Percentiles rank a stretch among this genome's conserved stretches.
Evolutionary conservation across 805 yeast genomes (phyloP).

Genomic region (Teunomyces cretensis): DNA sequence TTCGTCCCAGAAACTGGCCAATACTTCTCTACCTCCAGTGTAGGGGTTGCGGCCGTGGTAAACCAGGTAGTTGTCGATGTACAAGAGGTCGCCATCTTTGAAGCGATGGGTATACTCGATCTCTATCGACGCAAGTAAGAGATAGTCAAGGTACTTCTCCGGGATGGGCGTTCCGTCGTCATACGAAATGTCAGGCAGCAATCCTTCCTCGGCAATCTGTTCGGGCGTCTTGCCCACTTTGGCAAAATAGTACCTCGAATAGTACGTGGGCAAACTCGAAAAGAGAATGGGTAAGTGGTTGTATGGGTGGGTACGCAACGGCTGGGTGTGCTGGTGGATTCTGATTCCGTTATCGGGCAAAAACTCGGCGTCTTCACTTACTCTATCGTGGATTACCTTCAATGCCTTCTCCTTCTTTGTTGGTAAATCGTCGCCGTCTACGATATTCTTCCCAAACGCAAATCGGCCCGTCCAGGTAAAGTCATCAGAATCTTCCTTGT

Average conservation of each 20-base stretch:
- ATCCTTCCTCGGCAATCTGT: background rate
- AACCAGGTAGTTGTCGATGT: constrained; percentile 19
- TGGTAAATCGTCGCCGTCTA: constrained; percentile 2
- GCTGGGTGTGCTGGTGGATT: constrained; percentile 10
- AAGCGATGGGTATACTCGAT: constrained; percentile 18
- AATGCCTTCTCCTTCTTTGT: constrained; percentile 7
- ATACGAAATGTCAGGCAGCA: constrained; percentile 11
- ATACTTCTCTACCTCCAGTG: constrained; percentile 16
- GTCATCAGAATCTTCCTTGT: constrained; percentile 4
- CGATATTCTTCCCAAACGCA: constrained; percentile 7
- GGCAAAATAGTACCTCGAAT: constrained; percentile 11
- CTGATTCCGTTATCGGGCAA: constrained; percentile 6
- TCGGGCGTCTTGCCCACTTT: background rate
- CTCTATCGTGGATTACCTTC: constrained; percentile 5
- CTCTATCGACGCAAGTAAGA: constrained; percentile 17
- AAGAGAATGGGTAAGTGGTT: constrained; percentile 15
- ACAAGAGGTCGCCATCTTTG: constrained; percentile 19
- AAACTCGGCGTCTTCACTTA: constrained; percentile 9
- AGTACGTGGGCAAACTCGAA: constrained; percentile 21
- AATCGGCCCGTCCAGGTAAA: constrained; percentile 8
- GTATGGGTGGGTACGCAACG: constrained; percentile 7
- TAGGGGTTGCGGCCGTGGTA: constrained; percentile 23
- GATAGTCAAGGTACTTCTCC: constrained; percentile 16
- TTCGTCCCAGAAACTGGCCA: constrained; percentile 21
- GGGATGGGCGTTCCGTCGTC: constrained; percentile 20